A percentile compares a stretch with the other conserved stretches of the same genome.
Conservation (phyloP, 495 filamentous ascomycete species). For the Tuber borchii region DNA sequence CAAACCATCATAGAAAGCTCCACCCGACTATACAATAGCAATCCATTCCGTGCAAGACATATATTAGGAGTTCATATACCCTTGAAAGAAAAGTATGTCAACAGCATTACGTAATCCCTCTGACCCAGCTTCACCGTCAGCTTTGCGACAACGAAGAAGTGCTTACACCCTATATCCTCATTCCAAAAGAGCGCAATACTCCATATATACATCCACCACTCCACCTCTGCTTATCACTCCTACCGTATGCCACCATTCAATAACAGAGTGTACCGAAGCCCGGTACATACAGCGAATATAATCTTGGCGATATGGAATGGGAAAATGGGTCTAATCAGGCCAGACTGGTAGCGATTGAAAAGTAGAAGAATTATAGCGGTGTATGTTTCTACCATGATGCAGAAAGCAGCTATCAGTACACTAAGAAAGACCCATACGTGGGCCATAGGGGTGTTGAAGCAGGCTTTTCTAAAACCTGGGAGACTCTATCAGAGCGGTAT, state of each 20-base stretch:
- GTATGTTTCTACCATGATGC: slow-evolving; percentile 85
- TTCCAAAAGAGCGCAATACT: slow-evolving; percentile 72
- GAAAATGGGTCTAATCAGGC: slow-evolving; percentile 60
- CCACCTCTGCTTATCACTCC: slow-evolving; percentile 73
- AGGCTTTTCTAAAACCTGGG: slow-evolving; percentile 75
- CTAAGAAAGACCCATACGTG: slow-evolving; percentile 79
- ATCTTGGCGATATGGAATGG: slow-evolving; percentile 68
- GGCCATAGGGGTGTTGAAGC: slow-evolving; percentile 67
- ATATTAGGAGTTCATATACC: slow-evolving; percentile 47
- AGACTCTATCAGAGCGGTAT: slow-evolving; percentile 58
- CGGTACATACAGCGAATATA: slow-evolving; percentile 85
- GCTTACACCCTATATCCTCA: slow-evolving; percentile 59
- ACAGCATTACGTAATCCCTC: slow-evolving; percentile 82
- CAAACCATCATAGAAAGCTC: slow-evolving; percentile 64
- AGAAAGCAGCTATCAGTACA: slow-evolving; percentile 67
- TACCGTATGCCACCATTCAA: slow-evolving; percentile 69
- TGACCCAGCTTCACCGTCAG: slow-evolving; percentile 88
- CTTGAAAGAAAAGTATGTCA: slow-evolving; percentile 91
- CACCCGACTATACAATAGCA: slow-evolving; percentile 22
- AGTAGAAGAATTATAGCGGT: slow-evolving; percentile 83
- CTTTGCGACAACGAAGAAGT: slow-evolving; percentile 90
- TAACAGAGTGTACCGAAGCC: slow-evolving; percentile 72
- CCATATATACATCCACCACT: slow-evolving; percentile 84
- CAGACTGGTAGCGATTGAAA: slow-evolving; percentile 60
- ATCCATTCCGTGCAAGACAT: neutral